These are phyloP conservation scores for Tranzscheliella williamsii DNA, from an alignment of 1,284 basidiomycete genomes.

Conservation along the genomic window DNA sequence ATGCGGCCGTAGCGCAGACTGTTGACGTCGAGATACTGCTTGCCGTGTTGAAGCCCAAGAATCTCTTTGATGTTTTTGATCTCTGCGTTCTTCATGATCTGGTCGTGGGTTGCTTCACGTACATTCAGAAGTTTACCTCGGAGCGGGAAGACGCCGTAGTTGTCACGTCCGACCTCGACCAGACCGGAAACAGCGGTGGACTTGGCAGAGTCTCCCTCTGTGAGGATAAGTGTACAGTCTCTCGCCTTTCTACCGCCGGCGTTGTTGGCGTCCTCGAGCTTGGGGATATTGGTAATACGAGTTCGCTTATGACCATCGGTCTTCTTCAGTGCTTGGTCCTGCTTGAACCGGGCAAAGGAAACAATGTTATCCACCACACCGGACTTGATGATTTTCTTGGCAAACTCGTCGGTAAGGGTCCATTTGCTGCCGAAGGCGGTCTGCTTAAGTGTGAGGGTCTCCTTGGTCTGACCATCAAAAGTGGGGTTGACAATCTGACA, in stretches of 20 bases:
- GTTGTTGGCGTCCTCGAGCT: conserved; percentile 96
- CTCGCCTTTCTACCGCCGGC: conserved; percentile 79
- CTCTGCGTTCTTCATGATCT: conserved; percentile 97
- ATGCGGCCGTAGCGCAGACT: conserved; percentile 88
- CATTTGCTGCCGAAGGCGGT: conserved; percentile 88
- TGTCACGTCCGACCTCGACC: conserved; percentile 90
- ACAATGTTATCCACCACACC: conserved; percentile 89
- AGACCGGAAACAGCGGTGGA: conserved; percentile 92
- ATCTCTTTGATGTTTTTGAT: conserved; percentile 98
- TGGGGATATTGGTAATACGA: conserved; percentile 81
- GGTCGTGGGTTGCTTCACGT: conserved; percentile 91
- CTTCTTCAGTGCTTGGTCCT: conserved; percentile 92
- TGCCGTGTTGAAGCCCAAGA: conserved; percentile 90
- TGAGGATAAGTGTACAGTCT: conserved; percentile 92
- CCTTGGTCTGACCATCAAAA: conserved; percentile 99
- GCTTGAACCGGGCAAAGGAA: conserved; percentile 95
- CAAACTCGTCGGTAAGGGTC: conserved; percentile 87
- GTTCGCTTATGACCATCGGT: conserved; percentile 88
- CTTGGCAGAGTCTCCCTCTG: conserved; percentile 99
- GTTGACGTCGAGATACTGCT: conserved; percentile 75
- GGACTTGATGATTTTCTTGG: conserved; percentile 91
- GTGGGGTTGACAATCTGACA: conserved; percentile 95
- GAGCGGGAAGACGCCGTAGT: conserved; percentile 96
- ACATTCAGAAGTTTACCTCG: conserved; percentile 97
- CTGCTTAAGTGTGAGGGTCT: conserved; percentile 83